Conservation (phyloP, 805 yeast genomes). For the Starmerella cellae region DNA sequence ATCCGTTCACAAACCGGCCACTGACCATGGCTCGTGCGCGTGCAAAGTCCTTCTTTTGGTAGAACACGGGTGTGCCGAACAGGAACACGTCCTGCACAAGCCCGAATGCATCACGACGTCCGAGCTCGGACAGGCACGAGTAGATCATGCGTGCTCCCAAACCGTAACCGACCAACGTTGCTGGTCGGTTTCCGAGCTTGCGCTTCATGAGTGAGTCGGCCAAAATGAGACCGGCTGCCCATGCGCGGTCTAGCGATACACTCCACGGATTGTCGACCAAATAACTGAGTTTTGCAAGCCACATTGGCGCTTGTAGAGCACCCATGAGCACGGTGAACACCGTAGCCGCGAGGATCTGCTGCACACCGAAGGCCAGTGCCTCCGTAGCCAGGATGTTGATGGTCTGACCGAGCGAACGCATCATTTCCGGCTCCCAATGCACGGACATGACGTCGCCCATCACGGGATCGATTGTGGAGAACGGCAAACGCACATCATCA, state of each 20-base stretch:
- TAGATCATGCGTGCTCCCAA: constrained; percentile 84
- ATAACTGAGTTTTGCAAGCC: constrained; percentile 75
- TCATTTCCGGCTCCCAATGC: constrained; percentile 97
- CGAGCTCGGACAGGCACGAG: constrained; percentile 77
- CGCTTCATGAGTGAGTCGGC: constrained; percentile 84
- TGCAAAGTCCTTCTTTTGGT: constrained; percentile 61
- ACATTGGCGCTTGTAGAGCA: constrained; percentile 85
- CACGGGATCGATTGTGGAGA: constrained; percentile 91
- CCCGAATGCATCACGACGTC: constrained; percentile 76
- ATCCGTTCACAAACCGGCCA: constrained; percentile 83
- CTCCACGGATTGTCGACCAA: constrained; percentile 95
- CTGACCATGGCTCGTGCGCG: constrained; percentile 75
- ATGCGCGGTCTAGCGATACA: constrained; percentile 90
- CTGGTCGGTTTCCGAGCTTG: constrained; percentile 83
- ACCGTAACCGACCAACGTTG: constrained; percentile 85
- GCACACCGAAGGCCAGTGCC: constrained; percentile 81
- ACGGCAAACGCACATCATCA: constrained; percentile 94
- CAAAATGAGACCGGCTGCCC: constrained; percentile 83
- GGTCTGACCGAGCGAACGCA: constrained; percentile 91
- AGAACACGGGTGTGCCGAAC: constrained; percentile 80
- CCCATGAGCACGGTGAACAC: constrained; percentile 81
- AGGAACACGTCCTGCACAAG: constrained; percentile 75
- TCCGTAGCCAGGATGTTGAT: constrained; percentile 87
- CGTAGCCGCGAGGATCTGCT: constrained; percentile 88
- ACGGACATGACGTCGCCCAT: constrained; percentile 92